Base-by-base conservation (phyloP, 495 filamentous ascomycete species). In the Podospora didyma region DNA sequence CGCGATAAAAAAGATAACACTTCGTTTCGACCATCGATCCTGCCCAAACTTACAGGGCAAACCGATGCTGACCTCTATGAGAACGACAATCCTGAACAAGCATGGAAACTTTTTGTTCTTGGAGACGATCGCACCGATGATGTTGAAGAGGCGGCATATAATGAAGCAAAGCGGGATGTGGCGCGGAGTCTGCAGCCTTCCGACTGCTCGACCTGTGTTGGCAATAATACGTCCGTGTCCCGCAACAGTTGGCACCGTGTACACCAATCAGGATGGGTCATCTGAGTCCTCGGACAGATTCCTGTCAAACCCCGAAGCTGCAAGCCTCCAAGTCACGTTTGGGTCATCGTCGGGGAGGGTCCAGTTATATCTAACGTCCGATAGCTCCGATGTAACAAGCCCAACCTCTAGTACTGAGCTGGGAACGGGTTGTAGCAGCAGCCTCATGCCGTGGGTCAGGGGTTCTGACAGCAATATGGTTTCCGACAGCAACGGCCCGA, bases 101-200 rank as follows among this genome's bases (percentile, higher is more conserved):
- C 58, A 39, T 78, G 75, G 75, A 74, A 67, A 58, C 63, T 63
- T 41, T 75, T 78, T 41, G 69, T 66, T 2, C 69, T 72, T 26
- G 68, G 68, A 5, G 62, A 62, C 3, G 66, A 69, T 2, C 20
- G 50, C 17, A 75, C 62, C 44, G 70, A 75, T 26, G 70, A 74
- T 19, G 4, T 74, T 48, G 58, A 68, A 42, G 59, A 52, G 17
- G 51, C 59, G 22, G 70, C 61, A 11, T 69, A 75, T 17, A 49
- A 56, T 19, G 67, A 76, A 45, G 74, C 74, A 44, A 68, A 57
- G 39, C 68, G 69, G 34, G 69, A 71, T 24, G 73, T 60, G 23
- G 70, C 67, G 21, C 52, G 52, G 23, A 53, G 57, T 12, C 21
- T 73, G 12, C 60, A 56, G 28, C 66, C 67, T 21, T 70, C 65